These are phyloP conservation scores for Ustulina deusta DNA, from an alignment of 2,329 filamentous ascomycete genomes.

Conservation along the genomic window DNA sequence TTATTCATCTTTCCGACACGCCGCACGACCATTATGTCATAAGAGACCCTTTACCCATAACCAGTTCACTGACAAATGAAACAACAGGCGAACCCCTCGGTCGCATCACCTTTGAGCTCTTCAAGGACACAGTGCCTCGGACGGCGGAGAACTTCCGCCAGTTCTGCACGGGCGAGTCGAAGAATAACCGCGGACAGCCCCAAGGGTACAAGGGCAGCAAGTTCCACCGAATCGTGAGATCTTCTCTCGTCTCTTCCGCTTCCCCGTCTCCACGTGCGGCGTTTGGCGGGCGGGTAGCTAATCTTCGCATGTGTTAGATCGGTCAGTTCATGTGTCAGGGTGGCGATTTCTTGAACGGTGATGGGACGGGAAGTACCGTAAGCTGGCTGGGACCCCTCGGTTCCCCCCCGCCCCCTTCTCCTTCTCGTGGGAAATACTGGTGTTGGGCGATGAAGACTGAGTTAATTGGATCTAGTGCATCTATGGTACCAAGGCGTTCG, in stretches of 20 bases:
- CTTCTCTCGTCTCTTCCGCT: neutral
- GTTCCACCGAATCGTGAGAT: constrained; percentile 89
- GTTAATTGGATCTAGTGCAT: constrained; percentile 66
- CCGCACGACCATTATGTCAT: neutral
- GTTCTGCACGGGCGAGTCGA: constrained; percentile 94
- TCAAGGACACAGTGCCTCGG: constrained; percentile 83
- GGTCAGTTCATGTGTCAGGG: constrained; percentile 98
- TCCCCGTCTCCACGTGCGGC: neutral
- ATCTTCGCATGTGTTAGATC: constrained; percentile 69
- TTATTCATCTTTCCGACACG: neutral
- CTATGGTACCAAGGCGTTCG: constrained; percentile 85
- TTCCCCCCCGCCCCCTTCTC: neutral
- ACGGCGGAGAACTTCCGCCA: constrained; percentile 98
- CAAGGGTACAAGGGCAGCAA: constrained; percentile 96
- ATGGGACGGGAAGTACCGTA: constrained; percentile 84
- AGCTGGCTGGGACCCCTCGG: constrained; percentile 20
- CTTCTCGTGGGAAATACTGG: neutral
- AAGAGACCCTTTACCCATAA: neutral
- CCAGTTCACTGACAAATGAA: constrained; percentile 27
- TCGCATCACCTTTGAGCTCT: constrained; percentile 90
- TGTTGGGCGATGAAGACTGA: neutral
- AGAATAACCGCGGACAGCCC: constrained; percentile 78
- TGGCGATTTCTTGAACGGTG: constrained; percentile 93
- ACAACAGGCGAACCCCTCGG: constrained; percentile 83
- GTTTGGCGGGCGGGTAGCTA: neutral